Evolutionary conservation across 805 yeast species (phyloP), one percentile per base, ranked within the genome.

Genomic region (Starmera quercuum): DNA sequence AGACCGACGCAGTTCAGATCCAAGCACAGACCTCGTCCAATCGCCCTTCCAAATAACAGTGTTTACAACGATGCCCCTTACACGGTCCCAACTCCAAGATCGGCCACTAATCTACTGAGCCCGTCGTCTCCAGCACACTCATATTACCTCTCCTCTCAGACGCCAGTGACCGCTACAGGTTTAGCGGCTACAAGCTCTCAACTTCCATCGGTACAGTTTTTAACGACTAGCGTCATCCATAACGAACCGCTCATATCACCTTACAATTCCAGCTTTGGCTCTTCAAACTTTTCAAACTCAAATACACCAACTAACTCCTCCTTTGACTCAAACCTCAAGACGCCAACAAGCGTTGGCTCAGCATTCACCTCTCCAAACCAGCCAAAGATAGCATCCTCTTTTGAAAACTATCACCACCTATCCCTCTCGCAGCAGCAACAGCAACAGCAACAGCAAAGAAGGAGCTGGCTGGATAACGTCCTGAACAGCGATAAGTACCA

Each of bases 11-110:
- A 47, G 27, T 50, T 42, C 38, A 42, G 46, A 32, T 36, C 55
- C 3, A 50, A 48, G 31, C 52, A 45, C 30, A 43, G 55, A 30
- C 55, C 55, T 20, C 39, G 46, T 11, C 55, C 55, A 7, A 33
- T 50, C 20, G 43, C 37, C 3, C 27, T 48, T 5, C 37, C 40
- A 6, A 31, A 40, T 15, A 39, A 33, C 11, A 16, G 41, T 0
- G 18, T 40, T 10, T 46, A 43, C 20, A 44, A 37, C 23, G 53
- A 46, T 35, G 41, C 41, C 7, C 50, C 50, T 19, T 40, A 30
- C 20, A 40, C 42, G 2, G 46, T 34, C 2, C 51, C 46, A 9
- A 43, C 49, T 4, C 52, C 53, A 28, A 37, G 35, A n/a, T 42
- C 52, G 14, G 36, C 49, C 2, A 33, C 32, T 8, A 21, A 8